Base-by-base conservation (phyloP, 345 rosid genomes). In the Lumnitzera racemosa region DNA sequence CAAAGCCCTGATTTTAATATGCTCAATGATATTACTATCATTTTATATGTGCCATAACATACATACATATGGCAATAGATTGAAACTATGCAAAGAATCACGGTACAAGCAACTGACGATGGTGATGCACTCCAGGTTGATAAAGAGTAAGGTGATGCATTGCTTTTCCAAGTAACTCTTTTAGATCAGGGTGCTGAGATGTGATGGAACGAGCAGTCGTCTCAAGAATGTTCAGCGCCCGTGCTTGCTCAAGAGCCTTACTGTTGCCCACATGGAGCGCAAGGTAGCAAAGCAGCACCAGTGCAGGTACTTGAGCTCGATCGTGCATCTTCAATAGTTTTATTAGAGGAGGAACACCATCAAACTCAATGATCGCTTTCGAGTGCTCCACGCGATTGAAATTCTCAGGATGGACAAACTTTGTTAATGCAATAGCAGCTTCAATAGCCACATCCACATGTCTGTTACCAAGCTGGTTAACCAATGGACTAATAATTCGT, bases 181-280 rank as follows among this genome's bases (percentile, higher is more conserved):
- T 77, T 65, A 77, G 56, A 2, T 80, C 79, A 13, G 87, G 85
- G 71, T 58, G 67, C 25, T 78, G 87, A 63, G 69, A 65, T 29
- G 66, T 15, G n/a, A 80, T 74, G 4, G 64, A 58, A 58, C 87
- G 83, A 67, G 77, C 81, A 10, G 76, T 75, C 12, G 70, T 77
- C 66, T 77, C 80, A 0, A 84, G 74, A 27, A 67, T 68, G 70
- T 66, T 78, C 70, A 84, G 64, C n/a, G 74, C 85, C 56, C 76
- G 61, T 15, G 80, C 85, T 63, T 76, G 78, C 53, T 80, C 90
- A 61, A 81, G 83, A 51, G 81, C 85, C 78, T 74, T 75, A 53
- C 79, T 81, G 56, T 77, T 72, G 54, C 87, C 82, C 9, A 75
- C 81, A 74, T 64, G 79, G 48, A 80, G 31, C 24, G 90, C 84